A percentile compares a stretch with the other conserved stretches of the same genome.
Conservation (phyloP, 2,329 filamentous ascomycete genomes). For the Tolypocladium guangdongense region DNA sequence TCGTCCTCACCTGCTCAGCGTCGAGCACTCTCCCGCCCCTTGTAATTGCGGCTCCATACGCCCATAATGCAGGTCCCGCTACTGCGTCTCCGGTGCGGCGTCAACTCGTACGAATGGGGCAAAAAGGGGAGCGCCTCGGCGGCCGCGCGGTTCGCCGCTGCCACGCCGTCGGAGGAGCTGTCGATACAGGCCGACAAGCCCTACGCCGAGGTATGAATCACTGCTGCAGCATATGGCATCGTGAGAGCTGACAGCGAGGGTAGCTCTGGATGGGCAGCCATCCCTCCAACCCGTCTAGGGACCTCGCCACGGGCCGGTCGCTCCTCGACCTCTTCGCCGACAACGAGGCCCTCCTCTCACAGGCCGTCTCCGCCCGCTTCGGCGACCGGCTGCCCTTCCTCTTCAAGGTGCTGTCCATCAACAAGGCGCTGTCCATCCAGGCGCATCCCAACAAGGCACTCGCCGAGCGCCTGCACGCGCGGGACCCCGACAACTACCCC, state of each 20-base stretch:
- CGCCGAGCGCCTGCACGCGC: constrained; percentile 76
- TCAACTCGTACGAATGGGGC: constrained; percentile 99
- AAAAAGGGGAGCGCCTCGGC: constrained; percentile 83
- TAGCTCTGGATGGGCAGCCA: constrained; percentile 99
- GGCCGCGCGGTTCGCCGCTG: constrained; percentile 79
- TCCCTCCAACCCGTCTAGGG: constrained; percentile 87
- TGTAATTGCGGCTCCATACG: not conserved
- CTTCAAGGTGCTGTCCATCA: constrained; percentile 94
- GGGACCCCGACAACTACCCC: constrained; percentile 88
- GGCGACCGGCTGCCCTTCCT: constrained; percentile 82
- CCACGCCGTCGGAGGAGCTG: constrained; percentile 66
- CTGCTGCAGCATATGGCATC: not conserved
- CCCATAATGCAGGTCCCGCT: constrained; percentile 61
- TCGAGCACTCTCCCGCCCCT: not conserved
- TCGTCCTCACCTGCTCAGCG: no score
- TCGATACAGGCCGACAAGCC: constrained; percentile 76
- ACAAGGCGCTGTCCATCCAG: constrained; percentile 93
- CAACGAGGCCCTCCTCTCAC: constrained; percentile 72
- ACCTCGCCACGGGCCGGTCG: constrained; percentile 71
- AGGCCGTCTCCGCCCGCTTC: constrained; percentile 63
- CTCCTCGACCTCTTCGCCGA: constrained; percentile 81
- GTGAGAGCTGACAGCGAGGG: not conserved
- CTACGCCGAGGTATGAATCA: constrained; percentile 70
- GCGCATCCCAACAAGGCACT: constrained; percentile 91
- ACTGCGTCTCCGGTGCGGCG: constrained; percentile 77